Conservation (phyloP, 2,329 filamentous ascomycete genomes). For the Cladorrhinum sp. region DNA sequence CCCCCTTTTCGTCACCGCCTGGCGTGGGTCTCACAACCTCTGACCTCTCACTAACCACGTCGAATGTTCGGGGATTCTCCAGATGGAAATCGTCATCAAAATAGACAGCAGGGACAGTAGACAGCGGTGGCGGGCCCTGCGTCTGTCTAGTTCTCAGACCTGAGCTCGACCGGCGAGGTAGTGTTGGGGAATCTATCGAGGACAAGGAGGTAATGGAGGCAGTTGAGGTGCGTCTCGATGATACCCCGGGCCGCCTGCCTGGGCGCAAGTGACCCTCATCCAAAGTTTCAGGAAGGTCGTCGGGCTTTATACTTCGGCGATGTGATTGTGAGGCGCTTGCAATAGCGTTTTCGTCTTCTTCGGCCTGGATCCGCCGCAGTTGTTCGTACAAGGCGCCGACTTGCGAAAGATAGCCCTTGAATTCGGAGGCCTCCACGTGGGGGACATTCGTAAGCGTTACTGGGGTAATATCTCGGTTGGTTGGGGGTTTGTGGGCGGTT, state of each 20-base stretch:
- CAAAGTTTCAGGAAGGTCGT: constrained; percentile 39
- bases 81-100: constrained; percentile 94
- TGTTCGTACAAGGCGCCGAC: constrained; percentile 87
- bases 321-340: constrained; percentile 28
- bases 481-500: constrained; percentile 78
- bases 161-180: constrained; percentile 45
- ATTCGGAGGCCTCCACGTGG: constrained; percentile 74
- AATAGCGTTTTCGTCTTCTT: constrained; percentile 59
- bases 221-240: constrained; percentile 39
- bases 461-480: constrained; percentile 84
- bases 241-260: constrained; percentile 35
- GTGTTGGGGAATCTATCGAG: constrained; percentile 46
- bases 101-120: constrained; percentile 89
- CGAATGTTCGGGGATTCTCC: constrained; percentile 93
- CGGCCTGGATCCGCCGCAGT: constrained; percentile 78
- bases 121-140: constrained; percentile 78
- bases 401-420: constrained; percentile 79
- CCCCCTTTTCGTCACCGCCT: constrained; percentile 52
- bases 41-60: constrained; percentile 92
- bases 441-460: constrained; percentile 87
- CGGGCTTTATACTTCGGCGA: constrained; percentile 38
- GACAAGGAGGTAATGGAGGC: constrained; percentile 49
- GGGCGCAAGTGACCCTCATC: constrained; percentile 50
- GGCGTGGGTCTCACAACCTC: constrained; percentile 79
- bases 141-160: constrained; percentile 55